Evolutionary conservation across 768 basidiomycete species (phyloP).

Genomic region (Calvatia gigantea): DNA sequence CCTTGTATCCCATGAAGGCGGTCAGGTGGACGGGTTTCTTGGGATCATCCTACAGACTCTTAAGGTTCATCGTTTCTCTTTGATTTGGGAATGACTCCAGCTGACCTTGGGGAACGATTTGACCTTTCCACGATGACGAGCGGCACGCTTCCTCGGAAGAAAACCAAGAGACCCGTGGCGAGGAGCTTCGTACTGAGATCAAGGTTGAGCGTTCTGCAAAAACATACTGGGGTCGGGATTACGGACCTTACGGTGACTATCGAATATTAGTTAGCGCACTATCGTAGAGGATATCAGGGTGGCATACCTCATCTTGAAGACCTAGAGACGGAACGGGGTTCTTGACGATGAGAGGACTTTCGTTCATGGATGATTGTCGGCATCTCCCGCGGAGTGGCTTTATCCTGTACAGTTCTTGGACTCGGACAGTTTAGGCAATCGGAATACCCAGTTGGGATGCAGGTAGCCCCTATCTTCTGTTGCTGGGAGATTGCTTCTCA

Average conservation of each 20-base stretch:
- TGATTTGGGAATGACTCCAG: conserved; percentile 1
- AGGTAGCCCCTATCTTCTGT: neutral
- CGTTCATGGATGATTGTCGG: conserved; percentile 22
- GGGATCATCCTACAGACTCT: conserved; percentile 80
- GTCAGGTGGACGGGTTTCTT: conserved; percentile 99
- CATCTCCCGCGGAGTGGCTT: conserved; percentile 39
- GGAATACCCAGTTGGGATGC: neutral
- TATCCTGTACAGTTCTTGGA: conserved; percentile 34
- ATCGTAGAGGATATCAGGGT: neutral
- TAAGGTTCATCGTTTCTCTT: conserved; percentile 8
- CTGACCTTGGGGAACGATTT: conserved; percentile 98
- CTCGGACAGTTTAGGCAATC: neutral
- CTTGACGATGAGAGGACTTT: conserved; percentile 28
- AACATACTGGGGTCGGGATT: conserved; percentile 8
- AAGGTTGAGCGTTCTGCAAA: conserved; percentile 9
- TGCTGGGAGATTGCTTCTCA: too few species aligned
- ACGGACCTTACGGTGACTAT: conserved; percentile 85
- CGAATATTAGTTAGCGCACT: conserved; percentile 13
- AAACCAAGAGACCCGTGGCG: conserved; percentile 98
- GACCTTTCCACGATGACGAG: conserved; percentile 97
- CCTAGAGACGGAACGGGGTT: conserved; percentile 35
- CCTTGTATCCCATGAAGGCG: conserved; percentile 99
- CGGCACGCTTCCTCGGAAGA: conserved; percentile 94
- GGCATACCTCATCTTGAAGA: conserved; percentile 64
- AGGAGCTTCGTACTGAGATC: conserved; percentile 88